Base-by-base conservation (phyloP, 176 grass and related monocot species). In the Triticum monococcum region DNA sequence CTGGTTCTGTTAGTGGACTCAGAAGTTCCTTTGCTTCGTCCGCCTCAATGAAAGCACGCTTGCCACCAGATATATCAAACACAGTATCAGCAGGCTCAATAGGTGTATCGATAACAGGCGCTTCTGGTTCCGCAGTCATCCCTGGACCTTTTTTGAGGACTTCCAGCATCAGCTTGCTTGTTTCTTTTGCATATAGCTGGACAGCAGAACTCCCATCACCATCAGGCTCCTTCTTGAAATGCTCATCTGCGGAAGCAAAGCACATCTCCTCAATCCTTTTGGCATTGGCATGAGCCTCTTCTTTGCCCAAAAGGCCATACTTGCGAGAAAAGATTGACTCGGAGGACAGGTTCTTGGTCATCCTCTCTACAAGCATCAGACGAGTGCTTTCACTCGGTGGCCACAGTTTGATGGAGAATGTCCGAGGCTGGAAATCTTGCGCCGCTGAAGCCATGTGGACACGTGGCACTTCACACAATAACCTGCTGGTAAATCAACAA, bases 331-430 rank as follows among this genome's bases (percentile, higher is more conserved):
- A 94, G 23, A 94, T 90, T 2, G 89, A 90, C 40, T 94, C 88
- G 4, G 83, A 87, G 8, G 85, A 92, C 4, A 97, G 83, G 56
- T 97, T 97, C 31, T 82, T 97, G 62, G 89, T 90, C 88, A 97
- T 97, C 83, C 83, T 83, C 41, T 97, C 88, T 18, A 94, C 89
- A 64, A 97, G 90, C 74, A 90, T 73, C 52, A 88, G 41, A 60
- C 89, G 86, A 50, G 91, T 92, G 67, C 62, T 94, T 37, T 88
- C 92, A 85, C 94, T 94, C 8, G 92, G 94, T 16, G 94, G 92
- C 94, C 94, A 97, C 54, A 97, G 88, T 33, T 97, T 97, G 80
- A 97, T 90, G 50, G 94, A 97, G 65, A 90, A 97, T 54, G 89
- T 78, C 71, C 83, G 75, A 0, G 92, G 86, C 48, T 85, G 65